Conservation (phyloP, 2,329 filamentous ascomycete species). For the Scorias spongiosa region DNA sequence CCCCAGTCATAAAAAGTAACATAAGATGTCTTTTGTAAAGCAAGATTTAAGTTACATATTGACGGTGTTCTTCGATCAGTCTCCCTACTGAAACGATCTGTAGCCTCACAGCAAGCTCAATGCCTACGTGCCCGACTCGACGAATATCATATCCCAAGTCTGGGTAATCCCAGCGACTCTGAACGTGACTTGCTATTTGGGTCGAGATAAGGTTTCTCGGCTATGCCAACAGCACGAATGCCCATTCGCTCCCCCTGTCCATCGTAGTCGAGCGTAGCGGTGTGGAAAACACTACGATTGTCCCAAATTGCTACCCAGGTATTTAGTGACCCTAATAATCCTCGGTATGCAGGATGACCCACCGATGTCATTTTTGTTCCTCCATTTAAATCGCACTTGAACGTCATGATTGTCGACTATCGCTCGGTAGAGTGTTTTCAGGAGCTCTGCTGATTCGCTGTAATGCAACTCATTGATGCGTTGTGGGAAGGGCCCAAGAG, state of each 20-base stretch:
- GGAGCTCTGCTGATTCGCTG: slow-evolving; percentile 10
- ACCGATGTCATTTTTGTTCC: slow-evolving; percentile 33
- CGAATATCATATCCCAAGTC: no score
- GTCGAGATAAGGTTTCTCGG: slow-evolving; percentile 40
- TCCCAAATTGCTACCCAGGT: slow-evolving; percentile 44
- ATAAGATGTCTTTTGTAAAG: no score
- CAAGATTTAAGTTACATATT: no score
- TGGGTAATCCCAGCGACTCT: background rate
- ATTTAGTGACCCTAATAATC: no score
- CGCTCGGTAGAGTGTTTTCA: slow-evolving; percentile 10
- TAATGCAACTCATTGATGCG: slow-evolving; percentile 36
- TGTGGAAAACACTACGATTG: slow-evolving; percentile 44
- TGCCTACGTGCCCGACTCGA: no score
- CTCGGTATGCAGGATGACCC: slow-evolving; percentile 3
- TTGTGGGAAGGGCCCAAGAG: slow-evolving; percentile 41
- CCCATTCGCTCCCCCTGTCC: slow-evolving; percentile 36
- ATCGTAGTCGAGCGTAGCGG: slow-evolving; percentile 48
- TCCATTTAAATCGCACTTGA: slow-evolving; percentile 35
- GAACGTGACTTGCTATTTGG: slow-evolving; percentile 33
- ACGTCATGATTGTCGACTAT: slow-evolving; percentile 36
- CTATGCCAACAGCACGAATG: slow-evolving; percentile 40
- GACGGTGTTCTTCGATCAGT: no score
- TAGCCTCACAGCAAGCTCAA: no score
- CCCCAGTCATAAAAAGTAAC: no score
- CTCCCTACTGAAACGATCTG: no score